Evolutionary conservation across 1,284 basidiomycete genomes (phyloP).

Genomic region (Trichosporon coremiiforme): DNA sequence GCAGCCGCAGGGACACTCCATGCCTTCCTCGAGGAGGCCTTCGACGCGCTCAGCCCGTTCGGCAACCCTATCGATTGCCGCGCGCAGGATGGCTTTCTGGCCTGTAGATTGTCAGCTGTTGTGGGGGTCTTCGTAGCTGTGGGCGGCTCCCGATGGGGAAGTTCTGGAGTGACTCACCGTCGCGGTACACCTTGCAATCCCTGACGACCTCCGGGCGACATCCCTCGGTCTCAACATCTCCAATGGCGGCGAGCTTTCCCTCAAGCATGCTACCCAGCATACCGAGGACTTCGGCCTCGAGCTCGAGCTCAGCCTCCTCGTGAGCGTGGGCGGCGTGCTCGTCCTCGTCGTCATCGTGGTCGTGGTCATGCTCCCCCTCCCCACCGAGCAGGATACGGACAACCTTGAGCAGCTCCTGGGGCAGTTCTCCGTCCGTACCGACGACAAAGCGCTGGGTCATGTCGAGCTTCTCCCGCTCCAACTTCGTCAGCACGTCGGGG

Average conservation of each 20-base stretch:
- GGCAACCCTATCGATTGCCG: slow-evolving; percentile 37
- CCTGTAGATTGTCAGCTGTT: slow-evolving; percentile 29
- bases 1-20: slow-evolving; percentile 46
- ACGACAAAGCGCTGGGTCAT: slow-evolving; percentile 64
- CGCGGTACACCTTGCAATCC: slow-evolving; percentile 44
- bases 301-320: slow-evolving; percentile 66
- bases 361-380: slow-evolving; percentile 38
- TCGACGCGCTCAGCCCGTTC: slow-evolving; percentile 46
- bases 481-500: slow-evolving; percentile 28
- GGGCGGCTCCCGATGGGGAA: not conserved
- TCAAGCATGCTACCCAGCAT: slow-evolving; percentile 68
- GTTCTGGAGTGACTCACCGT: slow-evolving; percentile 35
- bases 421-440: slow-evolving; percentile 62
- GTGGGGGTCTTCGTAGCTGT: not conserved
- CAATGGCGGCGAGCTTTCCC: slow-evolving; percentile 62
- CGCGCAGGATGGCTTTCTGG: slow-evolving; percentile 41
- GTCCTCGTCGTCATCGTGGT: slow-evolving; percentile 53
- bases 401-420: slow-evolving; percentile 66
- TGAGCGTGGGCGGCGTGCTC: slow-evolving; percentile 46
- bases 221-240: slow-evolving; percentile 31
- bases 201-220: slow-evolving; percentile 39
- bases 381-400: slow-evolving; percentile 38
- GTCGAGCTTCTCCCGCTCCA: slow-evolving; percentile 32
- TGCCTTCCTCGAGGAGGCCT: slow-evolving; percentile 41
- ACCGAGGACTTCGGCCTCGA: slow-evolving; percentile 60